These are phyloP conservation scores for Heterobasidion annosum DNA, from an alignment of 1,284 basidiomycete species.

Conservation along the genomic window DNA sequence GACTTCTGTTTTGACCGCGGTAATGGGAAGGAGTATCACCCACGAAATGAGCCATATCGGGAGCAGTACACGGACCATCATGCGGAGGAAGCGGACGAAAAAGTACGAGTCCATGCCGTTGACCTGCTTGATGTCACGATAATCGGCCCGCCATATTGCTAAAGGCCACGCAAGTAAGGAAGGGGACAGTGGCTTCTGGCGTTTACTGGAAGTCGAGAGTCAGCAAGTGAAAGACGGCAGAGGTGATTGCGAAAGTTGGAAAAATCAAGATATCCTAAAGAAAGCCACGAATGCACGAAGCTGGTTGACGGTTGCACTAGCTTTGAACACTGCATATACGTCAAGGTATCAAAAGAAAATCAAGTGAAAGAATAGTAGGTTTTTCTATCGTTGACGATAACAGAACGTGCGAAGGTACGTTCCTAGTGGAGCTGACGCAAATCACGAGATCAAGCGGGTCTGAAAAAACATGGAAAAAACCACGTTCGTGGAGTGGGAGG, in stretches of 20 bases:
- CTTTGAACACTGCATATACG: too few relatives aligned
- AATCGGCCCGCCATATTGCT: slow-evolving; percentile 47
- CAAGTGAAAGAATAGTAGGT: too few relatives aligned
- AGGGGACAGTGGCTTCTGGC: slow-evolving; percentile 34
- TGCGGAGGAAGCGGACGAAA: slow-evolving; percentile 82
- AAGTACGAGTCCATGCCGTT: slow-evolving; percentile 95
- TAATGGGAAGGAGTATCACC: slow-evolving; percentile 62
- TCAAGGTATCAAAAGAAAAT: too few relatives aligned
- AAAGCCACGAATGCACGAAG: not conserved
- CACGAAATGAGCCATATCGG: slow-evolving; percentile 80
- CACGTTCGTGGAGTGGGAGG: not conserved
- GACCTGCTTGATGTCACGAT: slow-evolving; percentile 49
- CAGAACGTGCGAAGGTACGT: too few relatives aligned
- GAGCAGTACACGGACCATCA: slow-evolving; percentile 72
- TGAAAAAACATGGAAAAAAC: too few relatives aligned
- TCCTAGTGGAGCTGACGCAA: too few relatives aligned
- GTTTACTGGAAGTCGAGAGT: slow-evolving; percentile 33
- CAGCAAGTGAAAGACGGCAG: not conserved
- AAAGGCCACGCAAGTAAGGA: slow-evolving; percentile 51
- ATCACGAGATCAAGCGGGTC: too few relatives aligned
- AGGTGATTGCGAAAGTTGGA: not conserved
- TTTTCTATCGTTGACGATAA: too few relatives aligned
- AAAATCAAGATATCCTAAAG: not conserved
- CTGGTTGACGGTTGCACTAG: too few relatives aligned
- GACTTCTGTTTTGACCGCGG: slow-evolving; percentile 44